Percentiles rank a stretch among this genome's conserved stretches.
phyloP scores from a whole-genome alignment of 2,329 filamentous ascomycete genomes.

The Karstenula rhodostoma region DNA sequence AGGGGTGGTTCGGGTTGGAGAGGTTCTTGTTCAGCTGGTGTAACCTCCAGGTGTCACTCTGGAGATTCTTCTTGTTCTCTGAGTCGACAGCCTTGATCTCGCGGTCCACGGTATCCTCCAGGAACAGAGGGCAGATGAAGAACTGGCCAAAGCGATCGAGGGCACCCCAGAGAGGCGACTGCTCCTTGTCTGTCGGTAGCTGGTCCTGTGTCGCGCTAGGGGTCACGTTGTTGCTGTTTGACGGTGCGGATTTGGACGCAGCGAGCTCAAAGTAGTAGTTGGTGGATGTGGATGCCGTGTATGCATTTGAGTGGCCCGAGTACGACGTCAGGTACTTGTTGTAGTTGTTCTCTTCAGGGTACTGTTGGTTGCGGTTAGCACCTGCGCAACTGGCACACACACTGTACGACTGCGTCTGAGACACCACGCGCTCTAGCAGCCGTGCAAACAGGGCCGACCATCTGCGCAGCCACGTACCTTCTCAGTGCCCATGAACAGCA shows the following conservation, averaged over 20 bases:
- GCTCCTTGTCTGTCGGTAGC: slow-evolving; percentile 46
- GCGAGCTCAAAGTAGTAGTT: slow-evolving; percentile 98
- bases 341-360: slow-evolving; percentile 94
- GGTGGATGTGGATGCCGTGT: slow-evolving; percentile 90
- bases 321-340: slow-evolving; percentile 89
- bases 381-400: background rate
- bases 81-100: slow-evolving; percentile 91
- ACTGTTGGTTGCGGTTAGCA: slow-evolving; percentile 57
- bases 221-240: slow-evolving; percentile 59
- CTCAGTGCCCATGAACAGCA: slow-evolving; percentile 98
- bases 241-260: slow-evolving; percentile 69
- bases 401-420: slow-evolving; percentile 4
- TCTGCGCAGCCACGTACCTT: slow-evolving; percentile 65
- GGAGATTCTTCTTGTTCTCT: slow-evolving; percentile 97
- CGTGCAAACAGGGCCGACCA: background rate
- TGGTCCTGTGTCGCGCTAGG: slow-evolving; percentile 46
- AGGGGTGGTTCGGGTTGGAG: slow-evolving; percentile 88
- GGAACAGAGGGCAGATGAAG: slow-evolving; percentile 87
- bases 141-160: slow-evolving; percentile 94
- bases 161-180: slow-evolving; percentile 77
- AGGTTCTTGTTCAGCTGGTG: slow-evolving; percentile 87
- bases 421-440: background rate
- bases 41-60: slow-evolving; percentile 87
- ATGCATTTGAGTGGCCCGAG: slow-evolving; percentile 93
- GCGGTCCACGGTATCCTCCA: slow-evolving; percentile 83